Evolutionary conservation across 2,329 filamentous ascomycete species (phyloP).

Genomic region (Arthrobotrys entomopaga): DNA sequence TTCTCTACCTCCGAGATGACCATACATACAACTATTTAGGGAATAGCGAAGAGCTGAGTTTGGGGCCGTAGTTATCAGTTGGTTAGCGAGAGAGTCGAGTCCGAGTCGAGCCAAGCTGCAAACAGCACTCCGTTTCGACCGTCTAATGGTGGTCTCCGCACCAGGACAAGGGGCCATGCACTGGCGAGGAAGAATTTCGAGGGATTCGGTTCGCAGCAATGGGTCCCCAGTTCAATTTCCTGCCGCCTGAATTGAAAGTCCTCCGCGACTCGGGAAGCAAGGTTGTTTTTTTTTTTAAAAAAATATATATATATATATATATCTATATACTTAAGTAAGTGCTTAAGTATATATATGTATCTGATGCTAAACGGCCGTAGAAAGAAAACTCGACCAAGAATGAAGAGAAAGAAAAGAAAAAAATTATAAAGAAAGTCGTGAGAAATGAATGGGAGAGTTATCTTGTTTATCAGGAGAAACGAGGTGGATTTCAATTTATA

Average conservation of each 20-base stretch:
- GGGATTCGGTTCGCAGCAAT: slow-evolving; percentile 39
- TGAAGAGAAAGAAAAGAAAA: background rate
- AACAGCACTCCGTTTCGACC: slow-evolving; percentile 30
- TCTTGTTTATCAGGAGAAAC: slow-evolving; percentile 20
- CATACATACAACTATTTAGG: slow-evolving; percentile 13
- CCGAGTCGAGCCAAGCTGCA: slow-evolving; percentile 36
- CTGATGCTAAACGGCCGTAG: background rate
- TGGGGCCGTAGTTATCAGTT: slow-evolving; percentile 21
- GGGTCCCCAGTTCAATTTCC: slow-evolving; percentile 26
- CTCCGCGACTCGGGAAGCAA: slow-evolving; percentile 18
- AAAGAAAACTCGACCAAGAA: slow-evolving; percentile 8
- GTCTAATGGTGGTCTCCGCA: slow-evolving; percentile 29
- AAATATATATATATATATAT: too few relatives aligned
- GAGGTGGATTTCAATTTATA: slow-evolving; percentile 32
- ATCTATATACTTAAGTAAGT: background rate
- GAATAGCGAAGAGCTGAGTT: slow-evolving; percentile 49
- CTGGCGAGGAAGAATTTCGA: slow-evolving; percentile 30
- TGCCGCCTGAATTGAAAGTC: slow-evolving; percentile 22
- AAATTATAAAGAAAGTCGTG: too few relatives aligned
- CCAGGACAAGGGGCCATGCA: slow-evolving; percentile 45
- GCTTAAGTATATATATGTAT: too few relatives aligned
- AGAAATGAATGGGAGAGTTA: background rate
- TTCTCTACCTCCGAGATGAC: slow-evolving; percentile 22
- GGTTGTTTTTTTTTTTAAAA: too few relatives aligned
- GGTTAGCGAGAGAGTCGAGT: too few relatives aligned